These are phyloP conservation scores for Dittrichia graveolens DNA, from an alignment of 129 eudicot species.

Conservation along the genomic window DNA sequence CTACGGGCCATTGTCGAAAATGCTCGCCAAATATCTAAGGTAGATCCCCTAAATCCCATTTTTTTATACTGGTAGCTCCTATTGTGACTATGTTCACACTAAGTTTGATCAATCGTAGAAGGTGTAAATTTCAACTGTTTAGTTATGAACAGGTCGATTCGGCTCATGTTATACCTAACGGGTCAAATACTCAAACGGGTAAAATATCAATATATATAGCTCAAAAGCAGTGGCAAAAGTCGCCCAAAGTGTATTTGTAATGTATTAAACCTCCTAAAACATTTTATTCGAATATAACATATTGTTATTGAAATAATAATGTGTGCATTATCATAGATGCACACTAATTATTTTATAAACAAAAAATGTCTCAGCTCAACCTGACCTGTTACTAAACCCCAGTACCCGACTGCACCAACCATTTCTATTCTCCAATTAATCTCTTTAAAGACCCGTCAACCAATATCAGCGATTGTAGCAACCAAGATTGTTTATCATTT, in stretches of 20 bases:
- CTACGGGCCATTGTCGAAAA: constrained; percentile 57
- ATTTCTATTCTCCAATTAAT: neutral
- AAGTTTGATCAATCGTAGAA: neutral
- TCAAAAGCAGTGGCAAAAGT: neutral
- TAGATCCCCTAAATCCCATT: constrained; percentile 33
- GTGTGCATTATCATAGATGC: neutral
- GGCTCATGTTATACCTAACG: neutral
- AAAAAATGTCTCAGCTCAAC: neutral
- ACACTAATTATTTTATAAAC: neutral
- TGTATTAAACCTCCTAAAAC: neutral
- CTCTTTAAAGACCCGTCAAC: neutral
- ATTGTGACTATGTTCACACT: constrained; percentile 11
- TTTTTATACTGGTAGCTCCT: constrained; percentile 1
- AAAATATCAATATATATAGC: no score
- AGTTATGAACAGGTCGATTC: neutral
- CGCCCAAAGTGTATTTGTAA: neutral
- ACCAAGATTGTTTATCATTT: constrained; percentile 8
- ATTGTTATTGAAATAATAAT: neutral
- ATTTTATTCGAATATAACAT: neutral
- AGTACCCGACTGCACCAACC: neutral
- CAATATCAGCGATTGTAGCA: neutral
- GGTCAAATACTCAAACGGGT: no score
- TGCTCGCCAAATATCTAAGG: constrained; percentile 64
- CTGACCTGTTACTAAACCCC: neutral
- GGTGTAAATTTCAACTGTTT: neutral